Conservation (phyloP, 2,329 filamentous ascomycete species). For the Catunica adiposa region DNA sequence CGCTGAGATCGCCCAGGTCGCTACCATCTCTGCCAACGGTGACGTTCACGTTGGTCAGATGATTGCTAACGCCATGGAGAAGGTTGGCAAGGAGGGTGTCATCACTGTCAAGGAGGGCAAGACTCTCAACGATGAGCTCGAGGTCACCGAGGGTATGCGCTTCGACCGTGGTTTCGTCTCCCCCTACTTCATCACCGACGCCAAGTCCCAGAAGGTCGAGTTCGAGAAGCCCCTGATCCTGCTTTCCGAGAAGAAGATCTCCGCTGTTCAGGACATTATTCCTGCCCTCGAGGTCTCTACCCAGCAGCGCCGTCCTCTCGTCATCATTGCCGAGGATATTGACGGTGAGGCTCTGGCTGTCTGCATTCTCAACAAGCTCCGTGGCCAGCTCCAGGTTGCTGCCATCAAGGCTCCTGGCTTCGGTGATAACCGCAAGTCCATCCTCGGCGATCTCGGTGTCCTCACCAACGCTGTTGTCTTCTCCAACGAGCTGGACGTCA, state of each 20-base stretch:
- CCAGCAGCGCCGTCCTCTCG: conserved; percentile 80
- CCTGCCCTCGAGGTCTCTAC: conserved; percentile 94
- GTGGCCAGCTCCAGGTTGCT: conserved; percentile 94
- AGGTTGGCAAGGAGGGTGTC: conserved; percentile 99
- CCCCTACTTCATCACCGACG: conserved; percentile 98
- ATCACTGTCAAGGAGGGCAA: conserved; percentile 99
- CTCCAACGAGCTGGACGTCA: conserved; percentile 94
- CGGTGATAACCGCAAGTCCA: conserved; percentile 99
- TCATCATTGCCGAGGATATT: conserved; percentile 98
- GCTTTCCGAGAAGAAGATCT: conserved; percentile 99
- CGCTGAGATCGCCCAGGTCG: conserved; percentile 92
- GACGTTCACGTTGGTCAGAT: conserved; percentile 89
- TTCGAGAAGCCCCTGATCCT: conserved; percentile 99
- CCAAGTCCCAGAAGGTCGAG: conserved; percentile 97
- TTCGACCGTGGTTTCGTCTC: conserved; percentile 98
- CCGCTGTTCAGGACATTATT: conserved; percentile 95
- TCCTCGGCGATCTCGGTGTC: conserved; percentile 89
- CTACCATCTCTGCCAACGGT: conserved; percentile 95
- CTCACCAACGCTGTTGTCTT: conserved; percentile 96
- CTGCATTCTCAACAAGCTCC: conserved; percentile 99
- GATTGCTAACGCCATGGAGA: conserved; percentile 98
- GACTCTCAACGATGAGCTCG: conserved; percentile 92
- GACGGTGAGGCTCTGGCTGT: conserved; percentile 96
- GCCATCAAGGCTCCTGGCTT: conserved; percentile 98
- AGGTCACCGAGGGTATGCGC: conserved; percentile 98